A percentile compares a stretch with the other conserved stretches of the same genome.
These are phyloP conservation scores for Arabidopsis thaliana DNA, from an alignment of 345 rosid genomes.

Conservation along the genomic window TAIR10.1 NC_003075.7:10019001-10019500, in stretches of 20 bases:
- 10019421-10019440: conserved; percentile 23
- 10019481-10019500: not conserved
- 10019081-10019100: conserved; percentile 4
- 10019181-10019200: conserved; percentile 38
- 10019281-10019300: conserved; percentile 23
- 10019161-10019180: conserved; percentile 36
- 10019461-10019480: not conserved
- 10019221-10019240: conserved; percentile 31
- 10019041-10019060: not conserved
- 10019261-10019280: conserved; percentile 12
- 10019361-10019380: conserved; percentile 1
- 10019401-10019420: conserved; percentile 21
- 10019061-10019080: not conserved
- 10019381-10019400: conserved; percentile 9
- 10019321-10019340: not conserved
- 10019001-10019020: not conserved
- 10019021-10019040: not conserved
- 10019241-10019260: conserved; percentile 3
- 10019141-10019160: conserved; percentile 30
- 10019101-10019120: not conserved
- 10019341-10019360: not conserved
- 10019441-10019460: conserved; percentile 31
- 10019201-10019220: conserved; percentile 35
- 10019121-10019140: conserved; percentile 31
- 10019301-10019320: not conserved